A percentile compares a stretch with the other conserved stretches of the same genome.
These are phyloP conservation scores for Kazachstania viticola DNA, from an alignment of 805 yeast species.

Conservation along the genomic window DNA sequence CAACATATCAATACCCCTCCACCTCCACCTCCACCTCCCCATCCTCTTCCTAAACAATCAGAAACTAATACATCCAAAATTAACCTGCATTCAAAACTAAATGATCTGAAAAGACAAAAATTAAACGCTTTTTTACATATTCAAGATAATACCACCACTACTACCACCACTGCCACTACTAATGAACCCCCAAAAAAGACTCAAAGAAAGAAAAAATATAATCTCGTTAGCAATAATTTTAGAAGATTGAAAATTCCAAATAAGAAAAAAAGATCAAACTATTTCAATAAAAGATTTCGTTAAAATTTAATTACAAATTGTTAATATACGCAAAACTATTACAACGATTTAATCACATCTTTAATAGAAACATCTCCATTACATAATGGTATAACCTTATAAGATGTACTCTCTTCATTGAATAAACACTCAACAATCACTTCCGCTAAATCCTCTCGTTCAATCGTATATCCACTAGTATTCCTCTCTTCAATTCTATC, in stretches of 20 bases:
- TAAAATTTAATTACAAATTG: too few relatives aligned
- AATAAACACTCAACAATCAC: constrained; percentile 31
- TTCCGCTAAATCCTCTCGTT: constrained; percentile 46
- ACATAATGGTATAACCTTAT: not conserved
- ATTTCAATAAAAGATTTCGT: not conserved
- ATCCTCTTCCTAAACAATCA: too few relatives aligned
- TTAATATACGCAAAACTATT: too few relatives aligned
- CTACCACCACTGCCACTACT: too few relatives aligned
- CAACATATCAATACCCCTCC: constrained; percentile 1
- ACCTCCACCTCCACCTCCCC: not conserved
- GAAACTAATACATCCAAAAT: too few relatives aligned
- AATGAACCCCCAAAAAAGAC: not conserved
- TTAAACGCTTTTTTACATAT: constrained; percentile 8
- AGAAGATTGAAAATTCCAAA: constrained; percentile 42
- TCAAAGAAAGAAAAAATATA: constrained; percentile 19
- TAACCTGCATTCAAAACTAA: constrained; percentile 17
- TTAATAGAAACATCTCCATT: not conserved
- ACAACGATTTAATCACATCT: not conserved
- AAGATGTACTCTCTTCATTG: constrained; percentile 25
- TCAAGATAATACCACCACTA: not conserved
- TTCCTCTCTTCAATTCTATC: constrained; percentile 1
- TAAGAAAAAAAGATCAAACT: constrained; percentile 22
- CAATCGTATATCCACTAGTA: constrained; percentile 19
- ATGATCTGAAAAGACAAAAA: constrained; percentile 17
- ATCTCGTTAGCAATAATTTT: constrained; percentile 36